Evolutionary conservation across 345 rosid species (phyloP), one percentile per base, ranked within the genome.

Genomic region (Garcia nutans): DNA sequence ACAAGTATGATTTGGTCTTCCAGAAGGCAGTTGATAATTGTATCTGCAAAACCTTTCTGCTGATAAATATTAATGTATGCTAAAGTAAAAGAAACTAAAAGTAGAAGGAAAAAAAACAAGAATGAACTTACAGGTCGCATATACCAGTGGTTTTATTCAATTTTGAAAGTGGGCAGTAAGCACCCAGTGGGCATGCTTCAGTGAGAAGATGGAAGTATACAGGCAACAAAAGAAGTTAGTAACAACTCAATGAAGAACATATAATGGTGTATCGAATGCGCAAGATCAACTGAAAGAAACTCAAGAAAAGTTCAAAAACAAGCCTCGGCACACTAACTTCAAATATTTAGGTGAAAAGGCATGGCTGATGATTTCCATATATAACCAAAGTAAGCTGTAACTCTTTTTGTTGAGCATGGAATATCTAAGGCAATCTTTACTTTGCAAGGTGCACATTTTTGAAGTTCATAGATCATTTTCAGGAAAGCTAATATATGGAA

Each of bases 181-280:
- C 79, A 83, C 99, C 99, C 81, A 93, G 77, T 2, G 99, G 99
- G 67, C 99, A 96, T 77, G 99, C 98, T 96, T 82, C 90, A 86
- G 64, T 44, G 33, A 55, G 63, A 72, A 72, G 59, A 74, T 67
- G 45, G 77, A 58, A 72, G 49, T 50, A 59, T 50, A 3, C 57
- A 70, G 13, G 7, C 63, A 37, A 61, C 20, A 63, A 70, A 16
- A 26, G 52, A 37, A 15, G 26, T 73, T 64, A 54, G 63, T 47
- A 20, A 6, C 16, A 56, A 31, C 31, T 74, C 28, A 17, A 47
- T 45, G 33, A 37, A 24, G 17, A 41, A 41, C 50, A 20, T 37
- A 65, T 15, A 24, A 65, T 49, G 41, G 22, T 65, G 50, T 19
- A 65, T 65, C 50, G 50, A 65, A 1, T 7, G 20, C 9, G 10